Percentiles rank a stretch among this genome's conserved stretches.
phyloP scores from a whole-genome alignment of 73 alveolate genomes.

The Paraurostyla sp. region DNA sequence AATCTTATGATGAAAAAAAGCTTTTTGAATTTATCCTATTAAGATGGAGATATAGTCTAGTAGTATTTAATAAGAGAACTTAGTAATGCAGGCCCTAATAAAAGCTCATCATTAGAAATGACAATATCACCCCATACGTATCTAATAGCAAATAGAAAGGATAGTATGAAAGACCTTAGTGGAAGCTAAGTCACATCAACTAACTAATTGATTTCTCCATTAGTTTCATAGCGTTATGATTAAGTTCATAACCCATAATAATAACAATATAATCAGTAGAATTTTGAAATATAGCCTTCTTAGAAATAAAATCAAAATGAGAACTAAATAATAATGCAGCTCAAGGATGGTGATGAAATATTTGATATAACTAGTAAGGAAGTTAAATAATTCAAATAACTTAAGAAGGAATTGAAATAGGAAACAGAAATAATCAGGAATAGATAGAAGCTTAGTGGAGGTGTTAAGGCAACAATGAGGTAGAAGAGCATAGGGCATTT shows the following conservation, averaged over 20 bases:
- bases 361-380: constrained; percentile 23
- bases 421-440: background rate
- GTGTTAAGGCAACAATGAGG: background rate
- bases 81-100: background rate
- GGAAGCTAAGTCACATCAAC: constrained; percentile 6
- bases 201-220: background rate
- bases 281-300: too few species aligned
- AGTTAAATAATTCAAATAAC: background rate
- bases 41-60: too few species aligned
- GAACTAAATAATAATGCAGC: background rate
- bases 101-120: background rate
- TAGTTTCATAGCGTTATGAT: constrained; percentile 33
- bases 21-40: too few species aligned
- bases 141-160: background rate
- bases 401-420: background rate
- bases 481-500: constrained; percentile 1
- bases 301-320: background rate
- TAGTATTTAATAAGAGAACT: too few species aligned
- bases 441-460: background rate
- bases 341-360: background rate
- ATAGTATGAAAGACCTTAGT: background rate
- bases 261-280: too few species aligned
- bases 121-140: background rate
- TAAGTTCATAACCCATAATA: too few species aligned
- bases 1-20: too few species aligned